Evolutionary conservation across 169 alveolate species (phyloP), one percentile per base, ranked within the genome.

Genomic region (Cryptosporidium meleagridis): DNA sequence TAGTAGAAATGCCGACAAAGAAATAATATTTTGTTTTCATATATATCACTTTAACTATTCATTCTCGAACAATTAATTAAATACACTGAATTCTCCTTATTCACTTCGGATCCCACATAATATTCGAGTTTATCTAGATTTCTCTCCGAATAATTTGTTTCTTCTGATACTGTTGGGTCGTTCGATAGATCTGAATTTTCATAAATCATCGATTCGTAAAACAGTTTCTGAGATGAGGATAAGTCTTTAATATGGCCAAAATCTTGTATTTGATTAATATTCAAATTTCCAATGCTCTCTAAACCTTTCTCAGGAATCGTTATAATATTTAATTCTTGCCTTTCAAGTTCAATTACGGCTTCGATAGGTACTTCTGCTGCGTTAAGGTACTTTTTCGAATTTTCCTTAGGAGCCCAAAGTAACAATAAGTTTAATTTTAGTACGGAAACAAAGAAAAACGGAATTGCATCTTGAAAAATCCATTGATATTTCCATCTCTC

Each of bases 401-500:
- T 72, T 31, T 72, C 85, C 8, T 31, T 52, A 7, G 85, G 85
- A 7, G 12, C 14, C 85, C 85, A 72, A 29, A 72, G 85, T 29
- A 48, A 33, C 8, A 72, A 0, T 29, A 72, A 12, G 26, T 51
- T 72, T 72, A 33, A 16, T 72, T 31, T 12, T 26, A 72, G 53
- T n/a, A 55, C 9, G 2, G 69, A 18, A 26, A 39, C 62, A 52
- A 48, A 72, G 14, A 53, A 37, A 16, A 72, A 55, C 29, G 85
- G 85, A 16, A 72, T 55, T 31, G 85, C 69, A 72, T 72, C 85
- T 26, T 72, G 85, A 29, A 72, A n/a, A 31, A 72, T 55, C 85
- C 85, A 72, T n/a, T 72, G 85, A 52, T 72, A 72, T 72, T 1
- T 72, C 85, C 85, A 72, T 33, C 85, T 45, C 23, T 72, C 29